Evolutionary conservation across 441 rosid species (phyloP), one percentile per base, ranked within the genome.

Genomic region (Croton setiger): DNA sequence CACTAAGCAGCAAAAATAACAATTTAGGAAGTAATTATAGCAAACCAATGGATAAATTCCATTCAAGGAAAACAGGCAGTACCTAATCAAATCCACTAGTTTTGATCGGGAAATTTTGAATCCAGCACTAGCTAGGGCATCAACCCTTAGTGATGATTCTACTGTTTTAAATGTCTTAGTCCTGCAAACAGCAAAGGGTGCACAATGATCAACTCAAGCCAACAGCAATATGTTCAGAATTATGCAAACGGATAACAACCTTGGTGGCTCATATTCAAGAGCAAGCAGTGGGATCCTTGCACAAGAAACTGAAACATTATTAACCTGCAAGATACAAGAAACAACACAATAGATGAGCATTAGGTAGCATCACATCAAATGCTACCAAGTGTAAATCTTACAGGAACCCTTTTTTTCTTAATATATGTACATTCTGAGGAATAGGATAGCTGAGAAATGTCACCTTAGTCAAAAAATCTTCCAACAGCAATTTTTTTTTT

Each of bases 51-150:
- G 56, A 52, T 52, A 20, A 20, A 20, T 18, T 47, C 31, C 31
- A 41, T 33, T 10, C 0, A 53, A 49, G 69, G 3, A 21, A 52
- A 65, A 68, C 13, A 58, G 54, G 48, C 21, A 5, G 60, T 82
- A 87, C 98, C 97, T 82, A 74, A 91, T 89, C 75, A 89, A 69
- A 77, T 84, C 82, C 63, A 87, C 93, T 66, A 93, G 84, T 69
- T 93, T 91, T 69, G 98, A 87, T 69, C 92, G 78, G 20, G 97
- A 91, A 70, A 91, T 88, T 85, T 88, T 93, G 78, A 89, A 91
- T 69, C 98, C 97, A 20, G 96, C 98, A 83, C 98, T 91, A 66
- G 95, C 96, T 48, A 93, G 72, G 67, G 98, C 97, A 86, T 91
- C 98, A 52, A 93, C 86, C 72, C 98, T 85, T 54, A 87, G 76